Base-by-base conservation (phyloP, 208 protist species). In the Porcisia hertigi region DNA sequence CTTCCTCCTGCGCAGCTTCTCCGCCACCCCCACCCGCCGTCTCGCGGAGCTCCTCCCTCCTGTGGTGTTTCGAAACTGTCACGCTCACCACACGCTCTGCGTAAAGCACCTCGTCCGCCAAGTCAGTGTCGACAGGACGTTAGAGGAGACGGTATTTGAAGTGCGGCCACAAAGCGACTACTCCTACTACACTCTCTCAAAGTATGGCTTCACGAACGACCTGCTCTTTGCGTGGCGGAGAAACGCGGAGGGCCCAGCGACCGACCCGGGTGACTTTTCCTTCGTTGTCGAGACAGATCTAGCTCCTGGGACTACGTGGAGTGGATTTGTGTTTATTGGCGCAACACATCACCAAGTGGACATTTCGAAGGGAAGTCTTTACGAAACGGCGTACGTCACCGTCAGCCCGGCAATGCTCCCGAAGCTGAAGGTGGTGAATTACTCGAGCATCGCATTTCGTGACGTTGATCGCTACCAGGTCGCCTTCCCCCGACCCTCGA, bases 361-460 rank as follows among this genome's bases (percentile, higher is more conserved):
- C 39, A 78, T 75, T 36, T 53, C 66, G 25, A 91, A 89, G 79
- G 73, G 71, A 45, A 69, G 77, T n/a, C 60, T 83, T 53, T 90
- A 75, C 45, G 86, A 90, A 57, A 57, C 86, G n/a, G 86, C 82
- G 52, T 75, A 79, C 62, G 78, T 93, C 23, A 78, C 82, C n/a
- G 81, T 93, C 16, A 74, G 86, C 69, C 66, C 72, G 6, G 76
- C 86, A 36, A 73, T 75, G 23, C 53, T 66, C 53, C 80, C 88
- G 30, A 74, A 80, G n/a, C 60, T 93, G 45, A 85, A 71, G 63
- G 72, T 93, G 7, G 85, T 93, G 47, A 93, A 93, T 65, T 59
- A 86, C 54, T 88, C 88, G 0, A 72, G 47, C 18, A 36, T 75
- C 41, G 25, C 1, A 20, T 93, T 89, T 77, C 73, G 80, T 47